Percentiles rank a stretch among this genome's conserved stretches.
Evolutionary conservation across 1,284 basidiomycete species (phyloP).

Genomic region (Ceratobasidium sp.): DNA sequence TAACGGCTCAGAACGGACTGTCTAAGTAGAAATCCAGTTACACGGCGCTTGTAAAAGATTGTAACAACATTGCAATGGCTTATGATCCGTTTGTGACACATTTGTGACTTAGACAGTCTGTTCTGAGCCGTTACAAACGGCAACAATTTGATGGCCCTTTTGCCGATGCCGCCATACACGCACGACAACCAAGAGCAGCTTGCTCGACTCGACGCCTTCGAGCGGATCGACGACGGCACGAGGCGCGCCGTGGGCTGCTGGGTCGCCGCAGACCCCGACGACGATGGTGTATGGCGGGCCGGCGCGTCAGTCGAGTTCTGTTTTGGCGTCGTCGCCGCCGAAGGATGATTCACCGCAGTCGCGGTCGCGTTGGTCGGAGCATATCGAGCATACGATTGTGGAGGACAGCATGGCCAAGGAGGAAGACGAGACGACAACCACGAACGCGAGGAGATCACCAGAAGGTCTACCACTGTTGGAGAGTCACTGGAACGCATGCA

Average conservation of each 20-base stretch:
- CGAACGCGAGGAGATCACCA: background rate
- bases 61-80: no score
- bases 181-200: background rate
- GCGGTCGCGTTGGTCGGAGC: conserved; percentile 29
- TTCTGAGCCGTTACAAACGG: no score
- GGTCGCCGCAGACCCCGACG: conserved; percentile 34
- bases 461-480: background rate
- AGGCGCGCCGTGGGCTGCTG: background rate
- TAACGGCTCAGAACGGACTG: no score
- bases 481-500: conserved; percentile 9
- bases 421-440: conserved; percentile 2
- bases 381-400: conserved; percentile 23
- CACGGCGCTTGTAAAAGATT: no score
- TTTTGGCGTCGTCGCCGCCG: background rate
- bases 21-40: no score
- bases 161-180: background rate
- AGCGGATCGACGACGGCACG: background rate
- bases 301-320: conserved; percentile 10
- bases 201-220: conserved; percentile 15
- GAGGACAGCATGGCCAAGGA: background rate
- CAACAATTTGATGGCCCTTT: no score
- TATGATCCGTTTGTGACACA: no score
- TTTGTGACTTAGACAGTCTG: no score
- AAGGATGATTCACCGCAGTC: conserved; percentile 28
- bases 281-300: conserved; percentile 24